Evolutionary conservation across 805 yeast genomes (phyloP), one percentile per base, ranked within the genome.

Genomic region (Hanseniaspora mollemarum): DNA sequence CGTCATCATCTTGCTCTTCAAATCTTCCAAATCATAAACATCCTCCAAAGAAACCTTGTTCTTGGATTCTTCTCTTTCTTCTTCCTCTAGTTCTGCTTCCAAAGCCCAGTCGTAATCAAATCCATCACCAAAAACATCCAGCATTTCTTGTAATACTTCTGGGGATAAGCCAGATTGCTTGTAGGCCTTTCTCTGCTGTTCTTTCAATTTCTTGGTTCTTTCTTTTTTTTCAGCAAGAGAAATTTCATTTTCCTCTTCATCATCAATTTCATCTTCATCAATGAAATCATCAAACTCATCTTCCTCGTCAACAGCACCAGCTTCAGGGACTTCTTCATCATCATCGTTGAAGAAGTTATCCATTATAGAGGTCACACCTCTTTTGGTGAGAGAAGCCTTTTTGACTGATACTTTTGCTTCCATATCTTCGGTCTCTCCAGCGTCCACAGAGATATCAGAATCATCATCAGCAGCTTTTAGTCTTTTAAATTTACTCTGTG

Each of bases 21-120:
- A 75, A 69, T 92, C 98, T 51, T 88, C 82, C 54, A 88, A 87
- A 71, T 92, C 98, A 60, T 92, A 92, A 32, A 92, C 94, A 60
- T 92, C 95, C 57, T 83, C 81, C 56, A 92, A 72, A 12, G 83
- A 78, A 22, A 62, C 60, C 54, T 68, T 71, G 26, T 61, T 68
- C 28, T 65, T 71, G 9, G 62, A 60, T 41, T 71, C 79, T n/a
- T 70, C 69, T 43, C 71, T 74, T 31, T 77, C 78, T 25, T 69
- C 77, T 45, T 75, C 81, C 57, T 76, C 81, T 54, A 76, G 79
- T 67, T 88, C 96, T 26, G 86, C 92, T 60, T 87, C 96, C 51
- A 92, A 71, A 12, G 98, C 98, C 97, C 98, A 92, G 52, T 86
- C 96, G 66, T 92, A 92, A 61, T 90, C 96, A 56, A 81, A 87